Conservation (phyloP, 2,329 filamentous ascomycete genomes). For the Aureobasidium namibiae region DNA sequence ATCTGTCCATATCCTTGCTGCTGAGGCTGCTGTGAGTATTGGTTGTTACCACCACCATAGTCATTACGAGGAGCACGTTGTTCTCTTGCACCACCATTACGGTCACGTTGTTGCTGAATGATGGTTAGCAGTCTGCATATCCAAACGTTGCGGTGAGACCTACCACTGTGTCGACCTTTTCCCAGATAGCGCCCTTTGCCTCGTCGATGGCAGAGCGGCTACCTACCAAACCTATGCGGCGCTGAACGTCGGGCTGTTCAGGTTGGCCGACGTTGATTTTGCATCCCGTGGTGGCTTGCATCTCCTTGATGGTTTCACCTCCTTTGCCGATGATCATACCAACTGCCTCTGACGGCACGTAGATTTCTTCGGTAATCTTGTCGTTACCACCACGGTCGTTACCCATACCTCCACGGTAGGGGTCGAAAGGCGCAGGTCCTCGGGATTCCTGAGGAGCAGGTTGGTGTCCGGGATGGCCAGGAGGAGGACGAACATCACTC, state of each 20-base stretch:
- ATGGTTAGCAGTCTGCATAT: not conserved
- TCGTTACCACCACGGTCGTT: slow-evolving; percentile 43
- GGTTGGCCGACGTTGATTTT: slow-evolving; percentile 91
- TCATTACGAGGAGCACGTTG: slow-evolving; percentile 25
- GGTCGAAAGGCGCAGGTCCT: slow-evolving; percentile 21
- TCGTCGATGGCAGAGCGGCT: slow-evolving; percentile 66
- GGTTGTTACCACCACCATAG: slow-evolving; percentile 19
- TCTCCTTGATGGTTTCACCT: slow-evolving; percentile 88
- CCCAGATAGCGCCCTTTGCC: slow-evolving; percentile 78
- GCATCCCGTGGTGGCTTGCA: slow-evolving; percentile 80
- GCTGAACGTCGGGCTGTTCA: slow-evolving; percentile 68
- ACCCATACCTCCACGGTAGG: slow-evolving; percentile 30
- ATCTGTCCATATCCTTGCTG: slow-evolving; percentile 26
- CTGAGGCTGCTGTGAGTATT: slow-evolving; percentile 30
- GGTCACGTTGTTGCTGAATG: slow-evolving; percentile 17
- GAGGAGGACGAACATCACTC: slow-evolving; percentile 56
- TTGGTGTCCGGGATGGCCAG: not conserved
- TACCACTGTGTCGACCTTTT: slow-evolving; percentile 77
- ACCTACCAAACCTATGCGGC: slow-evolving; percentile 81
- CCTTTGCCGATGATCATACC: slow-evolving; percentile 95
- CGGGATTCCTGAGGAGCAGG: slow-evolving; percentile 12
- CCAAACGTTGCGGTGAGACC: not conserved
- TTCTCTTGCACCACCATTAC: slow-evolving; percentile 15
- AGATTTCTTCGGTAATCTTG: slow-evolving; percentile 75
- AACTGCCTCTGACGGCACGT: slow-evolving; percentile 81